Conservation (phyloP, 2,329 filamentous ascomycete species). For the Botryotinia calthae region DNA sequence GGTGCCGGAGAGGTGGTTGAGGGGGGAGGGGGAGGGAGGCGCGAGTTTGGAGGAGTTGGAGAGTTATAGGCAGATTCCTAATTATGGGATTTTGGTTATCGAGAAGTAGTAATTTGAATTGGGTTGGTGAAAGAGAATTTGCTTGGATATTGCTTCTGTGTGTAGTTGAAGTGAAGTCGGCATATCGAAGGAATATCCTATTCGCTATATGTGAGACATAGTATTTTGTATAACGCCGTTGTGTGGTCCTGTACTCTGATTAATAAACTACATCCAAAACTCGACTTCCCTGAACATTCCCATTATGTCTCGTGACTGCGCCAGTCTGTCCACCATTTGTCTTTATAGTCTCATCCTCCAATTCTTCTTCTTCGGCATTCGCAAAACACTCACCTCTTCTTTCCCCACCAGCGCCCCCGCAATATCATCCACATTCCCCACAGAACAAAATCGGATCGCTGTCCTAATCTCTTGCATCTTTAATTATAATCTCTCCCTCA, state of each 20-base stretch:
- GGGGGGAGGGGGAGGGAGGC: conserved; percentile 28
- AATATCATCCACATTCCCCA: neutral
- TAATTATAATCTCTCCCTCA: too few relatives aligned
- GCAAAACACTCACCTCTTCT: neutral
- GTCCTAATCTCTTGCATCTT: too few relatives aligned
- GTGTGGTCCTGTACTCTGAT: neutral
- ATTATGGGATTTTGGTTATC: conserved; percentile 33
- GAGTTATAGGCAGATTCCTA: conserved; percentile 31
- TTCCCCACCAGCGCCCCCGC: neutral
- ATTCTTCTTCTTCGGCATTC: neutral
- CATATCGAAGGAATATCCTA: neutral
- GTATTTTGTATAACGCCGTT: neutral
- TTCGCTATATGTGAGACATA: neutral
- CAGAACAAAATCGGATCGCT: neutral
- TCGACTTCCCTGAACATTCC: neutral
- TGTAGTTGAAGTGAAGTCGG: neutral
- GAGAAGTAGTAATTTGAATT: conserved; percentile 24
- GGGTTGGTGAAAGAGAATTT: neutral
- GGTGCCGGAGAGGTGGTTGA: conserved; percentile 31
- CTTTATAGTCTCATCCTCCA: neutral
- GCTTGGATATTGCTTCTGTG: too few relatives aligned
- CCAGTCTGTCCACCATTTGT: neutral
- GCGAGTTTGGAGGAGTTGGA: conserved; percentile 33
- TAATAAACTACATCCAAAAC: neutral
- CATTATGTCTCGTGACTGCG: neutral